These are phyloP conservation scores for Apiospora pterosperma DNA, from an alignment of 2,329 filamentous ascomycete genomes.

Conservation along the genomic window DNA sequence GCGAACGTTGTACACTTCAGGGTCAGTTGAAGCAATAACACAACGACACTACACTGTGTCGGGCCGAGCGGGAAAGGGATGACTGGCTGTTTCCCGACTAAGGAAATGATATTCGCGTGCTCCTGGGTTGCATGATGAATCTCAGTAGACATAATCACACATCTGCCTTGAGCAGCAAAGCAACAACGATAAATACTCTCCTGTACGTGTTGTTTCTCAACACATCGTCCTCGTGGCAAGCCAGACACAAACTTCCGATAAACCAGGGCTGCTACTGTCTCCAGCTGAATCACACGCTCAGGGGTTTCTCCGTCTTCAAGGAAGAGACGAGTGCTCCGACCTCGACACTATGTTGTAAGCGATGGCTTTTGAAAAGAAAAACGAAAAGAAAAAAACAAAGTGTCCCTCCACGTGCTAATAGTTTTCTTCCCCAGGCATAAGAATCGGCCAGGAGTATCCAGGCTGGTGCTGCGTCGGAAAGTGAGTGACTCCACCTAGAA, in stretches of 20 bases:
- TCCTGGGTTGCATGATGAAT: neutral
- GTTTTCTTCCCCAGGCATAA: neutral
- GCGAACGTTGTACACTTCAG: no score
- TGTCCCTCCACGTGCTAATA: neutral
- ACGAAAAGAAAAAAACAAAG: no score
- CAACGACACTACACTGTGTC: neutral
- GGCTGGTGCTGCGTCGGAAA: slow-evolving; percentile 6
- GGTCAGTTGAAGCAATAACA: neutral
- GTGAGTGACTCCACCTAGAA: neutral
- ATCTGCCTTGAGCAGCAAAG: neutral
- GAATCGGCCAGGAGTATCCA: neutral
- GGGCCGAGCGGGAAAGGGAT: neutral
- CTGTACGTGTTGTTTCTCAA: neutral
- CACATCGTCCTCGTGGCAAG: neutral
- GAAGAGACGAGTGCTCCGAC: slow-evolving; percentile 1
- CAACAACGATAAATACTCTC: neutral
- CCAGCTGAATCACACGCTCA: neutral
- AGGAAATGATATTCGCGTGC: neutral
- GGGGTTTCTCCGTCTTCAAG: neutral
- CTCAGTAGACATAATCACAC: neutral
- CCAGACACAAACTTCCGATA: neutral
- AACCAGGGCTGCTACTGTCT: neutral
- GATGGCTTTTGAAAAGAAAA: no score
- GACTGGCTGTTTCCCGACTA: neutral
- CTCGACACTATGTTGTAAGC: neutral